These are phyloP conservation scores for Heterobasidion parviporum DNA, from an alignment of 1,284 basidiomycete genomes.

Conservation along the genomic window DNA sequence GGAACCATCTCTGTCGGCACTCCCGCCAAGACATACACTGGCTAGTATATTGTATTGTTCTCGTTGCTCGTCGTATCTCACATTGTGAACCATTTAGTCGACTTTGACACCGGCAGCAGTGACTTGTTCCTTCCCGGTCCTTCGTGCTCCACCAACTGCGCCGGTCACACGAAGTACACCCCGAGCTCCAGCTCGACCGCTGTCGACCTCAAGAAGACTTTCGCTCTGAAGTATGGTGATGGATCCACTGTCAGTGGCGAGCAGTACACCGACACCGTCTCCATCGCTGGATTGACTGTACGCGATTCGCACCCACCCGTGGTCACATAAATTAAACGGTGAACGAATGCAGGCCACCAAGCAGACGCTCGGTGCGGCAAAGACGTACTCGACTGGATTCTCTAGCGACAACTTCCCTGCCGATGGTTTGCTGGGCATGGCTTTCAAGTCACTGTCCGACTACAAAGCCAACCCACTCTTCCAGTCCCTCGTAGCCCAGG, in stretches of 20 bases:
- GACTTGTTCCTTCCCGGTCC: slow-evolving; percentile 23
- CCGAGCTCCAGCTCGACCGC: slow-evolving; percentile 24
- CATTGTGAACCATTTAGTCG: slow-evolving; percentile 10
- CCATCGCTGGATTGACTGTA: slow-evolving; percentile 22
- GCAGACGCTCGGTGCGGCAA: slow-evolving; percentile 16
- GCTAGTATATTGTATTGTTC: background rate
- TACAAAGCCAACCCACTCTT: slow-evolving; percentile 16
- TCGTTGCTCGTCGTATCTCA: background rate
- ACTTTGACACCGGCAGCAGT: slow-evolving; percentile 21
- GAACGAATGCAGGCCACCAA: slow-evolving; percentile 4
- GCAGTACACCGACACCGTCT: slow-evolving; percentile 26
- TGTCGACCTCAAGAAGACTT: slow-evolving; percentile 16
- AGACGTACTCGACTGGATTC: slow-evolving; percentile 15
- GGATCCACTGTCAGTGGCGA: slow-evolving; percentile 23
- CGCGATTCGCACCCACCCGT: slow-evolving; percentile 14
- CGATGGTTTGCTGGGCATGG: slow-evolving; percentile 27
- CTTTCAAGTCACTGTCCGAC: slow-evolving; percentile 15
- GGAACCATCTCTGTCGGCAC: slow-evolving; percentile 22
- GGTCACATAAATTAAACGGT: background rate
- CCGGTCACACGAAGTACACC: slow-evolving; percentile 25
- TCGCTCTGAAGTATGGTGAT: slow-evolving; percentile 25
- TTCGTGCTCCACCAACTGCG: slow-evolving; percentile 19
- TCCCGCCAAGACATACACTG: slow-evolving; percentile 17
- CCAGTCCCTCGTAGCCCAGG: slow-evolving; percentile 16
- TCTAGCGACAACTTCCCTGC: slow-evolving; percentile 10